Percentiles rank a stretch among this genome's conserved stretches.
phyloP scores from a whole-genome alignment of 2,329 filamentous ascomycete species.

The Cadophora luteo-olivacea region DNA sequence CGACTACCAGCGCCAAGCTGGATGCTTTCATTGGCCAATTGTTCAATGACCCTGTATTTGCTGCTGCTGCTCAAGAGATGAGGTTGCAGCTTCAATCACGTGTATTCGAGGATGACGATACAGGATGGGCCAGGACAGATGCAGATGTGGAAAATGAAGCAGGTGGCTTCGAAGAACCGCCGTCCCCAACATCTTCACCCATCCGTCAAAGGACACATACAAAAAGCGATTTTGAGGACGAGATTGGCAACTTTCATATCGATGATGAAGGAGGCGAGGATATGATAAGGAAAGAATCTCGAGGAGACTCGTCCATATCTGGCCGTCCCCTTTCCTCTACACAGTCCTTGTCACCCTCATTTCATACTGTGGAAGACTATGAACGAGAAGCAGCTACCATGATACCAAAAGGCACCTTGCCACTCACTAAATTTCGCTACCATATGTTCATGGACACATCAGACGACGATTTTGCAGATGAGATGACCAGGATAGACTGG shows the following conservation, averaged over 20 bases:
- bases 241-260: conserved; percentile 30
- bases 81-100: conserved; percentile 74
- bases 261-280: conserved; percentile 35
- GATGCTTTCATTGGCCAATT: conserved; percentile 78
- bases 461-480: conserved; percentile 85
- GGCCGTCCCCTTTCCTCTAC: conserved; percentile 34
- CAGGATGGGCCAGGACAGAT: conserved; percentile 88
- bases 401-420: conserved; percentile 70
- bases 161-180: conserved; percentile 30
- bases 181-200: conserved; percentile 37
- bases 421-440: conserved; percentile 85
- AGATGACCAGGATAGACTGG: conserved; percentile 97
- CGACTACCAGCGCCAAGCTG: conserved; percentile 73
- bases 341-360: conserved; percentile 46
- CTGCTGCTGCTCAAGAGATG: conserved; percentile 86
- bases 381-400: conserved; percentile 78
- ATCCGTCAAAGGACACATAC: conserved; percentile 29
- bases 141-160: conserved; percentile 52
- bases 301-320: conserved; percentile 37
- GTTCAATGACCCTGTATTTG: conserved; percentile 80
- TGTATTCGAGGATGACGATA: conserved; percentile 87
- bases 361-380: conserved; percentile 77
- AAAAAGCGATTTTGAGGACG: conserved; percentile 33
- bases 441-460: conserved; percentile 87
- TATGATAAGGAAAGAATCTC: conserved; percentile 38